Evolutionary conservation across 108 stramenopile species (phyloP).

Genomic region (Schizochytrium sp.): DNA sequence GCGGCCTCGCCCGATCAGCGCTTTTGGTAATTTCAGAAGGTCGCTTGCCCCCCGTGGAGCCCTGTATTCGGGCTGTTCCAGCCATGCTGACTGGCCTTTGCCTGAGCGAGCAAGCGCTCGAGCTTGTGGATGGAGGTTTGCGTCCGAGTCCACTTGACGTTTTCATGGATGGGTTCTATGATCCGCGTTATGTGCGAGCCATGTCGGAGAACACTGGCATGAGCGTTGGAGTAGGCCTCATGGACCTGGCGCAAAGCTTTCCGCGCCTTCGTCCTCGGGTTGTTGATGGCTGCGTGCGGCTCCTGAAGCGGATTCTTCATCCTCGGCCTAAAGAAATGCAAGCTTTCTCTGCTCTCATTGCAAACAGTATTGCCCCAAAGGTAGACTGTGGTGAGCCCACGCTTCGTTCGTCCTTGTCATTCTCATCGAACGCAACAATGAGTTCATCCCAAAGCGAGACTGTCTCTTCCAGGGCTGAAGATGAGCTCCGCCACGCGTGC

Average conservation of each 20-base stretch:
- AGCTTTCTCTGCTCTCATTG: neutral
- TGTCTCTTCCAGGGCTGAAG: neutral
- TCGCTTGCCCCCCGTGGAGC: neutral
- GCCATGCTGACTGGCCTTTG: neutral
- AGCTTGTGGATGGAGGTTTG: slow-evolving; percentile 7
- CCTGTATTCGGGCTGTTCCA: neutral
- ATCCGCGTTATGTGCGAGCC: slow-evolving; percentile 32
- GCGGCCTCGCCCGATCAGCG: slow-evolving; percentile 46
- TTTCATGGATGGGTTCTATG: neutral
- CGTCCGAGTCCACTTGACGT: slow-evolving; percentile 50
- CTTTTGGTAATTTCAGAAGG: slow-evolving; percentile 15
- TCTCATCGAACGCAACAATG: neutral
- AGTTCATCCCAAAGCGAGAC: neutral
- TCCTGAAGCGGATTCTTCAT: slow-evolving; percentile 24
- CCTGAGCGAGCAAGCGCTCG: slow-evolving; percentile 4
- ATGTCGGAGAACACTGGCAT: neutral
- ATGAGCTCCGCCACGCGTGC: neutral
- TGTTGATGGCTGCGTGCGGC: neutral
- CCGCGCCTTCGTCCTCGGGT: neutral
- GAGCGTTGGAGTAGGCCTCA: neutral
- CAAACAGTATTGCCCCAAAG: neutral
- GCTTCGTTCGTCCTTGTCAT: neutral
- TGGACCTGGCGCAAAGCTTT: slow-evolving; percentile 1
- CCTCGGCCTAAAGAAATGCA: neutral
- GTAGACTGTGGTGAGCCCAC: too few species aligned